Evolutionary conservation across 2,329 filamentous ascomycete species (phyloP), one percentile per base, ranked within the genome.

Genomic region (Macrophomina phaseolina): DNA sequence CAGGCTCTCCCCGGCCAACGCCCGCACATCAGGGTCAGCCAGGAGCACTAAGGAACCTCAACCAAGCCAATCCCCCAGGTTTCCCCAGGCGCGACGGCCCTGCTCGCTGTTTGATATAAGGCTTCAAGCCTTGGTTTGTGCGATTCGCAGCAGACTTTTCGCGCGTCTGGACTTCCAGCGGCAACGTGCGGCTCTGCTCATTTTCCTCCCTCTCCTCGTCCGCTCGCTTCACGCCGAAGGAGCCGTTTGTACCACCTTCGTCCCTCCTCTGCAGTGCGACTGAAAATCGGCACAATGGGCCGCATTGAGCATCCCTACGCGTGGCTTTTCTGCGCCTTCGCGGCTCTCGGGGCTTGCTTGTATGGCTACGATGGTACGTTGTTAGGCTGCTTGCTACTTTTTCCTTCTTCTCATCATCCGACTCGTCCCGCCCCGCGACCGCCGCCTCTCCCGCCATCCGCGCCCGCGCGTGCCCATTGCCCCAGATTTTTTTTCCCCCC

Each of bases 261-360:
- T 5, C 7, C 34, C 23, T n/a, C 38, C 9, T 9, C 51, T 56
- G 52, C 36, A 18, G 34, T 56, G 34, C 32, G n/a, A 38, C 52
- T 1, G 32, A 12, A 36, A 12, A 23, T n/a, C 32, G 9, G 30
- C 58, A 34, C n/a, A 4, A 62, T 62, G 58, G 42, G 7, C 2
- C 58, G 58, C 40, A 46, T 77, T 60, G 70, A 73, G 36, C 72
- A 78, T 67, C 77, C 76, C 4, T 78, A 73, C 63, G 66, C 72
- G 46, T 76, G 74, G 73, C 68, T 74, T 40, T 79, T 75, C 51
- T 77, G 78, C 68, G 73, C 71, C 68, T 79, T 79, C 48, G 78
- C 78, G 7, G 71, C 76, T 5, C 70, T 80, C 0, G 78, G 78
- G 32, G 78, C 78, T 7, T 79, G 76, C 53, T 67, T 79, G 11